Percentiles rank a stretch among this genome's conserved stretches.
phyloP scores from a whole-genome alignment of 1,284 basidiomycete species.

The Papiliotrema terrestris region DNA sequence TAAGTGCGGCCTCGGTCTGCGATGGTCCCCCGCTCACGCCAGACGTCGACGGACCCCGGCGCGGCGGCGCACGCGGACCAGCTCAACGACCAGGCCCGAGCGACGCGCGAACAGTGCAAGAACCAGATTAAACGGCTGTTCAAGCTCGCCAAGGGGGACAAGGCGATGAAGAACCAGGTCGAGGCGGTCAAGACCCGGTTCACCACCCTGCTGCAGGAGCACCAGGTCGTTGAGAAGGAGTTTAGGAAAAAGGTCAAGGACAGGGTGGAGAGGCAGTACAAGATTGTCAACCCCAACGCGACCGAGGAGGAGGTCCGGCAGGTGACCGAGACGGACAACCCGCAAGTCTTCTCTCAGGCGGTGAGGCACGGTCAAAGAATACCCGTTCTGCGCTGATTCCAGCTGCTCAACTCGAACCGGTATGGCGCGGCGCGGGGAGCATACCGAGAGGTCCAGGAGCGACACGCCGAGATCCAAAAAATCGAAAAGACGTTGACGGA shows the following conservation, averaged over 20 bases:
- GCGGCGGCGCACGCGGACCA: slow-evolving; percentile 56
- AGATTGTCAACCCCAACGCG: slow-evolving; percentile 91
- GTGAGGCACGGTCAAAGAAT: slow-evolving; percentile 51
- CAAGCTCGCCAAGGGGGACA: slow-evolving; percentile 69
- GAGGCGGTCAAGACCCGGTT: slow-evolving; percentile 51
- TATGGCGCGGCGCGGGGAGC: slow-evolving; percentile 81
- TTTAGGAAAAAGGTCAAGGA: slow-evolving; percentile 91
- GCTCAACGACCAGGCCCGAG: slow-evolving; percentile 72
- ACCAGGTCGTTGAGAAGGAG: slow-evolving; percentile 87
- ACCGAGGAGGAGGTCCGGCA: slow-evolving; percentile 75
- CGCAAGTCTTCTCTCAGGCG: slow-evolving; percentile 84
- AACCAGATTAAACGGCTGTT: slow-evolving; percentile 74
- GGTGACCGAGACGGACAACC: slow-evolving; percentile 71
- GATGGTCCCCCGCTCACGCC: slow-evolving; percentile 4
- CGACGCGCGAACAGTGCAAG: slow-evolving; percentile 69
- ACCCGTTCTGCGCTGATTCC: slow-evolving; percentile 1
- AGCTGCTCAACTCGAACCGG: slow-evolving; percentile 77
- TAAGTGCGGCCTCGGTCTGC: slow-evolving; percentile 2
- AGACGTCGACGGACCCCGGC: slow-evolving; percentile 45
- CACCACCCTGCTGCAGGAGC: slow-evolving; percentile 53
- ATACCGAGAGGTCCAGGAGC: slow-evolving; percentile 83
- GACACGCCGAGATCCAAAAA: slow-evolving; percentile 80
- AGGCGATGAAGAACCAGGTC: slow-evolving; percentile 79
- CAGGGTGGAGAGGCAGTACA: slow-evolving; percentile 91
- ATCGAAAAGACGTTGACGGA: slow-evolving; percentile 86